Conservation (phyloP, 208 protist species). For the Trypanosoma brucei region DNA sequence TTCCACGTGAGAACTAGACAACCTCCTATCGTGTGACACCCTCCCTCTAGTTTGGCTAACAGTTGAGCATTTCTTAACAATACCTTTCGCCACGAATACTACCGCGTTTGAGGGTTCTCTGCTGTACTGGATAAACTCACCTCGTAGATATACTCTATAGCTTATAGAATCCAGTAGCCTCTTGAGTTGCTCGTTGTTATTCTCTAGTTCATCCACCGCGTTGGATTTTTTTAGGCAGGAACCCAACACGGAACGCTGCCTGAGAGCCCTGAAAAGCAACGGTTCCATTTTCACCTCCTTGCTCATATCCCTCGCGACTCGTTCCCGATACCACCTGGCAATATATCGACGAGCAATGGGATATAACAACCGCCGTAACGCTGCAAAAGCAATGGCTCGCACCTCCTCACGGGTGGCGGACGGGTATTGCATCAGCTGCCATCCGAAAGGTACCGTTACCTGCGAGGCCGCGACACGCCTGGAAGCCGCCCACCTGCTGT, state of each 20-base stretch:
- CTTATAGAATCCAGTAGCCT: not conserved
- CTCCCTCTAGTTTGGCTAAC: not conserved
- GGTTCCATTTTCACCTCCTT: conserved; percentile 19
- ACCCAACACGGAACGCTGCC: conserved; percentile 31
- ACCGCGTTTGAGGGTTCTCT: conserved; percentile 64
- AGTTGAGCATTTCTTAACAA: conserved; percentile 15
- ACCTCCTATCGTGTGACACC: not conserved
- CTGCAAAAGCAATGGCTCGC: conserved; percentile 30
- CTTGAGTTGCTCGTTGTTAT: not conserved
- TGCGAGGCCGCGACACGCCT: not conserved
- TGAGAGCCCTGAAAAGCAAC: conserved; percentile 25
- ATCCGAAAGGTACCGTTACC: conserved; percentile 13
- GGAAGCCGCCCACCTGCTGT: not conserved
- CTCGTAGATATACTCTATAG: conserved; percentile 32
- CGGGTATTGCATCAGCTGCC: conserved; percentile 21
- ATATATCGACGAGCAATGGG: conserved; percentile 32
- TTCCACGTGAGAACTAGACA: not conserved
- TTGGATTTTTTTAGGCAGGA: not conserved
- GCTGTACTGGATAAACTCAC: conserved; percentile 58
- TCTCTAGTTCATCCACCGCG: not conserved
- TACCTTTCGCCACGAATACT: conserved; percentile 49
- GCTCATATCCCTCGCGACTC: conserved; percentile 18
- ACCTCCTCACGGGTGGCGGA: conserved; percentile 37
- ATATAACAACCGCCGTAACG: conserved; percentile 38
- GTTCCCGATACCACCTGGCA: conserved; percentile 16